Evolutionary conservation across 1,284 basidiomycete species (phyloP).

Genomic region (Ceratobasidium sp.): DNA sequence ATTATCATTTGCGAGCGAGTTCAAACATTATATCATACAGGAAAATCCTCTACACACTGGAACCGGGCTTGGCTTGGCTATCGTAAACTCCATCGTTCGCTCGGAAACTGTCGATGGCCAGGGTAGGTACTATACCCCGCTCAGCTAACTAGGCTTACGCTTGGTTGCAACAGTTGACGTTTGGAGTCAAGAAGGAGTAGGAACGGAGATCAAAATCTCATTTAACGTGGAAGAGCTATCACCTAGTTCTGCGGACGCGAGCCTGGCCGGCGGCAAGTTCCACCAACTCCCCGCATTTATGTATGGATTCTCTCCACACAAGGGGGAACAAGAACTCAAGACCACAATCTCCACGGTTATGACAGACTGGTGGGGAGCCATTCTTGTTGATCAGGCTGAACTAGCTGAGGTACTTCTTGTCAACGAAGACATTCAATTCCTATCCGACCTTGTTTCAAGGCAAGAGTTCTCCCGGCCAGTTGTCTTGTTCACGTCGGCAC

Average conservation of each 20-base stretch:
- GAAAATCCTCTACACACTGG: slow-evolving; percentile 90
- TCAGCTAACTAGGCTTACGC: background rate
- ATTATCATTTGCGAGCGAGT: slow-evolving; percentile 36
- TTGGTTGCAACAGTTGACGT: slow-evolving; percentile 64
- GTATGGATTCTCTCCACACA: slow-evolving; percentile 74
- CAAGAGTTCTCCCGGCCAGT: slow-evolving; percentile 69
- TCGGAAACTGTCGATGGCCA: slow-evolving; percentile 88
- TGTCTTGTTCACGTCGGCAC: slow-evolving; percentile 73
- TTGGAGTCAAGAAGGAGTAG: slow-evolving; percentile 84
- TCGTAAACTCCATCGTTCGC: slow-evolving; percentile 91
- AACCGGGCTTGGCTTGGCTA: slow-evolving; percentile 94
- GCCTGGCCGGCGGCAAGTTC: slow-evolving; percentile 57
- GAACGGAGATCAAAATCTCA: slow-evolving; percentile 91
- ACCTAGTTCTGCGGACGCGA: slow-evolving; percentile 56
- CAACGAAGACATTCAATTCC: slow-evolving; percentile 75
- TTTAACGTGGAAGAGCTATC: slow-evolving; percentile 76
- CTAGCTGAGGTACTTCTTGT: slow-evolving; percentile 80
- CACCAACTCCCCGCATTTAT: slow-evolving; percentile 68
- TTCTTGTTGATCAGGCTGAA: slow-evolving; percentile 54
- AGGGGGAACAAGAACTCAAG: slow-evolving; percentile 71
- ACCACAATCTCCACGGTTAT: slow-evolving; percentile 73
- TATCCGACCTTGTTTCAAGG: slow-evolving; percentile 63
- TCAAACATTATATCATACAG: slow-evolving; percentile 34
- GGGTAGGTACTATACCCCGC: slow-evolving; percentile 45
- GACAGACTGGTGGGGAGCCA: slow-evolving; percentile 78